Conservation (phyloP, 2,329 filamentous ascomycete species). For the Dothidotthia symphoricarpi region DNA sequence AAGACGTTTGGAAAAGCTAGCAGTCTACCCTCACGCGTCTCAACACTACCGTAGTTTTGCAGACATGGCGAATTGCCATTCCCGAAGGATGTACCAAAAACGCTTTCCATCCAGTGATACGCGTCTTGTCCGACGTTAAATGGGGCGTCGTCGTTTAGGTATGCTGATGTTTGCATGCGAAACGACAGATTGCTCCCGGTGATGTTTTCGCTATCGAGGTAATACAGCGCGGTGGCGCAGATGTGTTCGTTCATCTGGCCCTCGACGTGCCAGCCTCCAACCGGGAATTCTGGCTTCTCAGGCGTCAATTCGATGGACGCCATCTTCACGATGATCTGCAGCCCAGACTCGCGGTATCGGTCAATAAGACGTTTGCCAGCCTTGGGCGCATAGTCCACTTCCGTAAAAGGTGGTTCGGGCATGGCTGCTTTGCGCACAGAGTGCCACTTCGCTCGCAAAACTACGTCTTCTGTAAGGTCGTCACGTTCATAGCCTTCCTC, state of each 20-base stretch:
- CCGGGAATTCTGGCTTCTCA: constrained; percentile 54
- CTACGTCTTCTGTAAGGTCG: not conserved
- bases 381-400: constrained; percentile 16
- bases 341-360: constrained; percentile 14
- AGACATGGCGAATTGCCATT: constrained; percentile 10
- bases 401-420: constrained; percentile 8
- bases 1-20: constrained; percentile 56
- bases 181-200: constrained; percentile 36
- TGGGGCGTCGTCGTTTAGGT: constrained; percentile 3
- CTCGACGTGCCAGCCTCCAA: constrained; percentile 56
- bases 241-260: constrained; percentile 61
- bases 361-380: constrained; percentile 11
- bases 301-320: constrained; percentile 60
- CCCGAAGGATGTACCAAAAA: constrained; percentile 14
- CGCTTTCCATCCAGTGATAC: constrained; percentile 16
- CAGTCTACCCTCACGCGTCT: constrained; percentile 50
- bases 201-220: constrained; percentile 62
- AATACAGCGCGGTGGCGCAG: constrained; percentile 61
- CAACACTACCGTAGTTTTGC: constrained; percentile 52
- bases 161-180: constrained; percentile 16
- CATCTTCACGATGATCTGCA: constrained; percentile 66
- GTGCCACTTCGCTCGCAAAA: constrained; percentile 25
- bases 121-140: constrained; percentile 12
- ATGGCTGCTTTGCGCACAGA: constrained; percentile 17
- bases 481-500: constrained; percentile 4